Base-by-base conservation (phyloP, 192 early-diverging fungal genomes). In the Coemansia furcata region DNA sequence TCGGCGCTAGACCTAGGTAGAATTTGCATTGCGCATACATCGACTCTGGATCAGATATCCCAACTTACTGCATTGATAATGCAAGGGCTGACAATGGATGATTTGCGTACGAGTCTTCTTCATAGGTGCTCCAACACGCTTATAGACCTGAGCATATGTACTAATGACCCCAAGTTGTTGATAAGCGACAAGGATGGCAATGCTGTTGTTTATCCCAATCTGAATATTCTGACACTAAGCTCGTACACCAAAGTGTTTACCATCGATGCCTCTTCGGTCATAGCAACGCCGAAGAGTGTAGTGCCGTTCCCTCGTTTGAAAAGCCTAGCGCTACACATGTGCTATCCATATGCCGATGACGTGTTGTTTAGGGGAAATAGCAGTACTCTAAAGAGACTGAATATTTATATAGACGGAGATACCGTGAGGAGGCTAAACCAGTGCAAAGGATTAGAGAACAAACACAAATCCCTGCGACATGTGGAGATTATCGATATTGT, bases 291-390 rank as follows among this genome's bases (percentile, higher is more conserved):
- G 26, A 10, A n/a, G 26, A 32, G 12, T 3, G 15, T 46, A 21
- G 65, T 57, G 10, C 54, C 40, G 6, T 66, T 66, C 44, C 65
- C 65, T 5, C 17, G 23, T 6, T 36, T 66, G 6, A 38, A 43
- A 5, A 14, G 23, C 23, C 49, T 66, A 26, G 14, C 38, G 19
- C 37, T 54, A 6, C 4, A 66, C 1, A 17, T 21, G 12, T 43
- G 15, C 6, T 66, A 66, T 29, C 52, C 38, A 17, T 66, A 55
- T 14, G 50, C 37, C 4, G 52, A 66, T 26, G n/a, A 66, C 33
- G 54, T 57, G 6, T 37, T 66, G 37, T 66, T 66, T 17, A 33
- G 52, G 15, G 65, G 65, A 19, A 66, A 66, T 37, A 42, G 29
- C 17, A 39, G 8, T 7, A 58, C 65, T 12, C 52, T 66, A 15